These are phyloP conservation scores for Aureobasidium sp. DNA, from an alignment of 2,329 filamentous ascomycete species.

Conservation along the genomic window DNA sequence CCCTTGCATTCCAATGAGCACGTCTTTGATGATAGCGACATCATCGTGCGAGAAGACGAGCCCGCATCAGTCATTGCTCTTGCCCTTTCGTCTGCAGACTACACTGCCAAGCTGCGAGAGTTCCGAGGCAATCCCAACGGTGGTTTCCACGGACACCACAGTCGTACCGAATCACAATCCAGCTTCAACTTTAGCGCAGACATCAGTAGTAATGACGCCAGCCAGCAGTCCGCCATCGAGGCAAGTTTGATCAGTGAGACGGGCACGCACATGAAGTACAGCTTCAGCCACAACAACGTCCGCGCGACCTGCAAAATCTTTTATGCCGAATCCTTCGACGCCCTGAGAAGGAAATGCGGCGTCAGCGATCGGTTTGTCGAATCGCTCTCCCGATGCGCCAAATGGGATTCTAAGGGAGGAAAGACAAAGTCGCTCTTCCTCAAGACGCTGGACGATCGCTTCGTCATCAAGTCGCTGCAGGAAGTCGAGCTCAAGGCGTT, in stretches of 20 bases:
- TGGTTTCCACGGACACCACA: constrained; percentile 20
- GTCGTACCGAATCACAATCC: constrained; percentile 21
- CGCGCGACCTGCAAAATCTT: constrained; percentile 98
- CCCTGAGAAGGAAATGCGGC: constrained; percentile 83
- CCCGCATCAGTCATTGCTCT: constrained; percentile 94
- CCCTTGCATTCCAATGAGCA: constrained; percentile 77
- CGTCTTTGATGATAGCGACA: constrained; percentile 93
- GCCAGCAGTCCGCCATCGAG: constrained; percentile 68
- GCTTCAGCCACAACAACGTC: constrained; percentile 88
- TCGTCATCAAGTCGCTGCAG: constrained; percentile 87
- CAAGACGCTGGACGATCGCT: constrained; percentile 89
- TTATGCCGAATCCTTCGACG: constrained; percentile 96
- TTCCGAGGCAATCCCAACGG: constrained; percentile 37
- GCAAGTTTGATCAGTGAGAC: constrained; percentile 76
- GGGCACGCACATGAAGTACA: constrained; percentile 91
- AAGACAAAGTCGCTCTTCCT: constrained; percentile 97
- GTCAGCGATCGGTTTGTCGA: constrained; percentile 91
- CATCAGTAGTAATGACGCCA: constrained; percentile 7
- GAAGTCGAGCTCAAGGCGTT: constrained; percentile 91
- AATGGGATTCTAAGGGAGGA: constrained; percentile 96
- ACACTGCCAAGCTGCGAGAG: constrained; percentile 67
- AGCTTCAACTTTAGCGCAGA: constrained; percentile 17
- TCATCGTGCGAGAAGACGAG: constrained; percentile 95
- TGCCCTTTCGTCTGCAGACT: constrained; percentile 80
- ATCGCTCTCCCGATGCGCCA: constrained; percentile 86